Percentiles rank a stretch among this genome's conserved stretches.
Evolutionary conservation across 2,329 filamentous ascomycete genomes (phyloP).

Genomic region (Meredithiella fracta): DNA sequence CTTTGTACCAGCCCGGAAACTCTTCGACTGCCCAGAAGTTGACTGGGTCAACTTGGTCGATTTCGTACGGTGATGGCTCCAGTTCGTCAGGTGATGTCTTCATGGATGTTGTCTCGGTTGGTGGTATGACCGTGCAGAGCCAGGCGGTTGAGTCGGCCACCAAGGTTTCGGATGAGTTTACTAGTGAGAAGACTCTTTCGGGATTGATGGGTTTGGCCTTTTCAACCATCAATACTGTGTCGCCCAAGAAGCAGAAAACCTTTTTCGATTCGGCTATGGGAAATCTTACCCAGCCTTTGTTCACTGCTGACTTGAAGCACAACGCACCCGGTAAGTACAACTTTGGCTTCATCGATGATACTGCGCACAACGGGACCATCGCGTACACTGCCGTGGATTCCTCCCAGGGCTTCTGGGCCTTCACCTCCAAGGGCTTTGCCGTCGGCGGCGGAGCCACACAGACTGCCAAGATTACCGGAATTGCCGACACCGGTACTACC

Average conservation of each 20-base stretch:
- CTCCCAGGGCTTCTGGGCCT: slow-evolving; percentile 47
- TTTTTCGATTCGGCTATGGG: slow-evolving; percentile 24
- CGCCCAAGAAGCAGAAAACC: slow-evolving; percentile 25
- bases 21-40: slow-evolving; percentile 25
- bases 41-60: slow-evolving; percentile 24
- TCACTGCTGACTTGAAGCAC: slow-evolving; percentile 9
- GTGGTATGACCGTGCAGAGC: slow-evolving; percentile 23
- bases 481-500: slow-evolving; percentile 45
- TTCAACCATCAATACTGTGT: slow-evolving; percentile 27
- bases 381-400: slow-evolving; percentile 39
- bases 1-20: slow-evolving; percentile 24
- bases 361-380: slow-evolving; percentile 39
- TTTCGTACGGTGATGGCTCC: slow-evolving; percentile 29
- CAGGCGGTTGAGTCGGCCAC: slow-evolving; percentile 29
- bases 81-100: slow-evolving; percentile 28
- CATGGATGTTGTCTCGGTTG: slow-evolving; percentile 27
- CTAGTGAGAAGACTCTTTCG: slow-evolving; percentile 20
- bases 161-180: slow-evolving; percentile 25
- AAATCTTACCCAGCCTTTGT: neutral
- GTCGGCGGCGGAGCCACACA: slow-evolving; percentile 12
- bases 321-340: slow-evolving; percentile 2
- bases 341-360: slow-evolving; percentile 33
- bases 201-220: slow-evolving; percentile 31
- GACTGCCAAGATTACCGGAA: slow-evolving; percentile 28
- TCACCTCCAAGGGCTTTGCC: slow-evolving; percentile 23